phyloP scores from a whole-genome alignment of 2,329 filamentous ascomycete genomes.

The Paecilomyces sp. region DNA sequence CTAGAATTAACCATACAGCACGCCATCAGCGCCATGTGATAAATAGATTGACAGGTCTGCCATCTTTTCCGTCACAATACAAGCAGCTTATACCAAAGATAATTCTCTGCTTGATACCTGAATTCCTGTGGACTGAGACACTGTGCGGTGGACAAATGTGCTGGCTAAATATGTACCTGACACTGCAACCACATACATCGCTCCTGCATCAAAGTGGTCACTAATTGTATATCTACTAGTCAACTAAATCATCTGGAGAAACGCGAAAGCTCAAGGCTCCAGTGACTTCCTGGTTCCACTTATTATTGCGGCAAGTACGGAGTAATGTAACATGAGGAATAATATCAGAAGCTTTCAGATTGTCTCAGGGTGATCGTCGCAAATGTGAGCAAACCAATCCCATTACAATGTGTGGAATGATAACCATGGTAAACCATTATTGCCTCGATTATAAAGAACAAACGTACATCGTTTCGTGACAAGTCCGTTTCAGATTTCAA shows the following conservation, averaged over 20 bases:
- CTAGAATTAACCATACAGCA: neutral
- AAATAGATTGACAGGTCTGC: neutral
- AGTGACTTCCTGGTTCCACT: neutral
- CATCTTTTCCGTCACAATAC: neutral
- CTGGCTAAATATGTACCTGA: neutral
- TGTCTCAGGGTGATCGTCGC: neutral
- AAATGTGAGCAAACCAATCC: neutral
- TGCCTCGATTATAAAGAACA: neutral
- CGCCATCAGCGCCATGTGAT: neutral
- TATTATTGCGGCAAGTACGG: neutral
- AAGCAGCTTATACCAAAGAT: neutral
- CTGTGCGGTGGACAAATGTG: neutral
- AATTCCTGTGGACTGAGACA: neutral
- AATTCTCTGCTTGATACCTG: neutral
- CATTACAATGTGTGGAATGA: neutral
- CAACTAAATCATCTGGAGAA: neutral
- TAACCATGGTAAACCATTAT: neutral
- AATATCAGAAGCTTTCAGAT: neutral
- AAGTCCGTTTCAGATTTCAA: neutral
- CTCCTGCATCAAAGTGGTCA: neutral
- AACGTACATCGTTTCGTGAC: neutral
- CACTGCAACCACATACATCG: neutral
- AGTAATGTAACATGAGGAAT: neutral
- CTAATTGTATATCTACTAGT: neutral
- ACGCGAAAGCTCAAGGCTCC: neutral